Base-by-base conservation (phyloP, 2,329 filamentous ascomycete genomes). In the Arthrobotrys sinensis region DNA sequence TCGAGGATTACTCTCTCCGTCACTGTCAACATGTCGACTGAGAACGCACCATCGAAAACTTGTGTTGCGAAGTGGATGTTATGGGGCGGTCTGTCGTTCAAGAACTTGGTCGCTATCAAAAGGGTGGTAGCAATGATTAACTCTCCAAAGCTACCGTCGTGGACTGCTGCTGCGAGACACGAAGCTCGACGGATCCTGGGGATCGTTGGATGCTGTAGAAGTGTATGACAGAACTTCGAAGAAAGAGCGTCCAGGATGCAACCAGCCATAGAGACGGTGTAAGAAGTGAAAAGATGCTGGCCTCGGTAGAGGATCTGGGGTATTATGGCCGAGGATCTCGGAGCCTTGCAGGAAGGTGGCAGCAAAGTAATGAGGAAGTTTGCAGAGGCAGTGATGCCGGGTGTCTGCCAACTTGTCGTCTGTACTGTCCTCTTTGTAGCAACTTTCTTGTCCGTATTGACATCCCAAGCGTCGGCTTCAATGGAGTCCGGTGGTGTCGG, bases 191-290 rank as follows among this genome's bases (percentile, higher is more conserved):
- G 73, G 34, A 71, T 77, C 16, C 73, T 62, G 1, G 73, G 73
- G n/a, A 77, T 77, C 5, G 52, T 65, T 32, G 73, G 66, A 43
- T 77, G 48, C 43, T 77, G 73, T 7, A 77, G 52, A 32, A 77
- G 73, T 4, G 57, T 67, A 28, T 77, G 73, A 38, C 73, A 77
- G 60, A 77, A 77, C 43, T 77, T 77, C n/a, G 73, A 77, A 46
- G 73, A 77, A 28, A 77, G 73, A n/a, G 66, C 73, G 34, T 77
- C 73, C 32, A 77, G 73, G 16, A 77, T 77, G 34, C 73, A 77
- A 6, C 73, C 73, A 34, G 73, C 73, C 73, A 77, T 77, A 52
- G 73, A 66, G 45, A 77, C 46, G 12, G 73, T 77, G 52, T 71
- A 77, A 5, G 73, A 52, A 4, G 73, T 66, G 32, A 77, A 77